These are phyloP conservation scores for Stachybotrys elegans DNA, from an alignment of 2,329 filamentous ascomycete species.

Conservation along the genomic window DNA sequence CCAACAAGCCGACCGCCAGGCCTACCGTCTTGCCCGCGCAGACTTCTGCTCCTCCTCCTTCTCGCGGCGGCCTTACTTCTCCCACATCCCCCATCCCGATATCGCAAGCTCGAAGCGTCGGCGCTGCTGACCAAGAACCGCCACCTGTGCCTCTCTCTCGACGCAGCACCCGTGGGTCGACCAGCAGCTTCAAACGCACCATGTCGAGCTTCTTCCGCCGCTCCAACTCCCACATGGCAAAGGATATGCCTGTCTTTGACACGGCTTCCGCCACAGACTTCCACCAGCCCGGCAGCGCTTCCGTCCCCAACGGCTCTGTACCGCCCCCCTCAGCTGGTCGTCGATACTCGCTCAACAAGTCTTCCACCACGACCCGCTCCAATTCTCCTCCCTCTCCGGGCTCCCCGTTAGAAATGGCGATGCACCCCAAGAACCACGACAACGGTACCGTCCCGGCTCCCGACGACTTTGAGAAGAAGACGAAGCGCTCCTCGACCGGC, in stretches of 20 bases:
- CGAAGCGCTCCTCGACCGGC: constrained; percentile 47
- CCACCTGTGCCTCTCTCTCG: constrained; percentile 27
- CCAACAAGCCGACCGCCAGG: constrained; percentile 10
- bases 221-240: constrained; percentile 28
- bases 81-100: constrained; percentile 13
- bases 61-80: constrained; percentile 10
- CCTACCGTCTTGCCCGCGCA: constrained; percentile 9
- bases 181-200: constrained; percentile 42
- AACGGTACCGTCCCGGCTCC: constrained; percentile 32
- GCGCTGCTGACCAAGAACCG: constrained; percentile 14
- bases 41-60: constrained; percentile 8
- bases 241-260: constrained; percentile 16
- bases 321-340: constrained; percentile 25
- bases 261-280: constrained; percentile 17
- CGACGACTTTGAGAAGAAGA: constrained; percentile 41
- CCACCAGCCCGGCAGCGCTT: constrained; percentile 14
- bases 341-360: constrained; percentile 42
- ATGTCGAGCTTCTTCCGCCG: constrained; percentile 46
- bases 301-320: constrained; percentile 22
- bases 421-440: constrained; percentile 13
- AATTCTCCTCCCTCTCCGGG: constrained; percentile 47
- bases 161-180: constrained; percentile 36
- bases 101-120: constrained; percentile 17
- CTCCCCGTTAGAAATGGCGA: constrained; percentile 37
- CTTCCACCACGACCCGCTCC: constrained; percentile 40